Conservation (phyloP, 805 yeast species). For the Starmerella davenportii region DNA sequence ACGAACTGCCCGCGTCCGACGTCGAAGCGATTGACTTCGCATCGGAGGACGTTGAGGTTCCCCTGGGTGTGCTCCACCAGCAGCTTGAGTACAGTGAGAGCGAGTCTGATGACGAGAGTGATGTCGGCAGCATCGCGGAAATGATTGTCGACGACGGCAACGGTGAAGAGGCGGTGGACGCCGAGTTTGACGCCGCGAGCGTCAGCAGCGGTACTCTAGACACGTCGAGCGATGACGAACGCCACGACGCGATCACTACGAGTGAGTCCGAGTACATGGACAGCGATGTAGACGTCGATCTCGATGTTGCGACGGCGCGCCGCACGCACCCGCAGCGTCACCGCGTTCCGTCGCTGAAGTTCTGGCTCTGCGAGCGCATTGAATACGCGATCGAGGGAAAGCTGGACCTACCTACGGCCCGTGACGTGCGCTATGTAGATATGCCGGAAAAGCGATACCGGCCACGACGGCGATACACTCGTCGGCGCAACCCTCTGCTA, state of each 20-base stretch:
- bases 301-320: slow-evolving; percentile 4
- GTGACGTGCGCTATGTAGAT: slow-evolving; percentile 13
- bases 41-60: slow-evolving; percentile 3
- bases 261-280: slow-evolving; percentile 5
- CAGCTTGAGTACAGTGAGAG: slow-evolving; percentile 10
- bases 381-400: slow-evolving; percentile 10
- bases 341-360: slow-evolving; percentile 13
- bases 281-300: slow-evolving; percentile 2
- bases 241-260: slow-evolving; percentile 4
- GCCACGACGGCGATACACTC: slow-evolving; percentile 3
- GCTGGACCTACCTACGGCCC: slow-evolving; percentile 10
- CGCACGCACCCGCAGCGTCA: slow-evolving; percentile 5
- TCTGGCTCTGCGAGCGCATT: slow-evolving; percentile 14
- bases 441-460: slow-evolving; percentile 6
- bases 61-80: slow-evolving; percentile 4
- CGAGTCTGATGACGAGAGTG: slow-evolving; percentile 11
- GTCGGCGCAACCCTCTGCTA: slow-evolving; percentile 4
- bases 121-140: slow-evolving; percentile 12
- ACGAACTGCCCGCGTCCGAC: slow-evolving; percentile 6
- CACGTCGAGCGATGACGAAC: slow-evolving; percentile 1
- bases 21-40: slow-evolving; percentile 10
- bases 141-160: slow-evolving; percentile 10
- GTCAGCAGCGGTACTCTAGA: background rate
- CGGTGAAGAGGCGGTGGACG: slow-evolving; percentile 2
- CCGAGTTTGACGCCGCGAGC: background rate